A percentile compares a stretch with the other conserved stretches of the same genome.
phyloP scores from a whole-genome alignment of 805 yeast species.

The Nakazawaea populi region DNA sequence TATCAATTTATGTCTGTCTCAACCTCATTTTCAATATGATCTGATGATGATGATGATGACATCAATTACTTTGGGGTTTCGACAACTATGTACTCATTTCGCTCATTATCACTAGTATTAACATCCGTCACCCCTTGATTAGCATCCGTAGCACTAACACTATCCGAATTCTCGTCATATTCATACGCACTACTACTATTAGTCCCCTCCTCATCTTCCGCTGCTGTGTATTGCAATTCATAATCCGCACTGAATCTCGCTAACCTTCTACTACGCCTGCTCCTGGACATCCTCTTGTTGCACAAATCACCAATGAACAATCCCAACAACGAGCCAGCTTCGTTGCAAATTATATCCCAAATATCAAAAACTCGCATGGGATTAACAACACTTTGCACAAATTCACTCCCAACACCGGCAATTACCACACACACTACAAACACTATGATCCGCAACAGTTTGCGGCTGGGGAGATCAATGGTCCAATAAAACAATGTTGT shows the following conservation, averaged over 20 bases:
- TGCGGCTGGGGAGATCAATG: conserved; percentile 30
- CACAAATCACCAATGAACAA: conserved; percentile 1
- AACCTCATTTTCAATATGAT: no score
- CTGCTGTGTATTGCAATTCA: neutral
- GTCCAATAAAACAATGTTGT: conserved; percentile 43
- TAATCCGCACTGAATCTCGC: neutral
- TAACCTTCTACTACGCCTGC: conserved; percentile 22
- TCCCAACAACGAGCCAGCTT: conserved; percentile 1
- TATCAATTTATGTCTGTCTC: no score
- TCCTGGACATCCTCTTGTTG: conserved; percentile 13
- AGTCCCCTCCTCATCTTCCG: neutral
- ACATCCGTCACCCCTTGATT: neutral
- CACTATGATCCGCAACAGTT: conserved; percentile 26
- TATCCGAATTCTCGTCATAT: neutral
- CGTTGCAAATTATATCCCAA: conserved; percentile 25
- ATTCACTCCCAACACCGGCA: conserved; percentile 44
- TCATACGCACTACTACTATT: conserved; percentile 1
- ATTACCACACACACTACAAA: conserved; percentile 35
- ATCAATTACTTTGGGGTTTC: neutral
- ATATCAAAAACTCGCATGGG: conserved; percentile 40
- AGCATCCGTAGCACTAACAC: neutral
- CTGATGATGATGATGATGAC: no score
- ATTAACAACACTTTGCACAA: conserved; percentile 36
- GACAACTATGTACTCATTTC: neutral
- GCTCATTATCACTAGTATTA: neutral